Conservation (phyloP, 169 alveolate species). For the Plasmodium gonderi region DNA sequence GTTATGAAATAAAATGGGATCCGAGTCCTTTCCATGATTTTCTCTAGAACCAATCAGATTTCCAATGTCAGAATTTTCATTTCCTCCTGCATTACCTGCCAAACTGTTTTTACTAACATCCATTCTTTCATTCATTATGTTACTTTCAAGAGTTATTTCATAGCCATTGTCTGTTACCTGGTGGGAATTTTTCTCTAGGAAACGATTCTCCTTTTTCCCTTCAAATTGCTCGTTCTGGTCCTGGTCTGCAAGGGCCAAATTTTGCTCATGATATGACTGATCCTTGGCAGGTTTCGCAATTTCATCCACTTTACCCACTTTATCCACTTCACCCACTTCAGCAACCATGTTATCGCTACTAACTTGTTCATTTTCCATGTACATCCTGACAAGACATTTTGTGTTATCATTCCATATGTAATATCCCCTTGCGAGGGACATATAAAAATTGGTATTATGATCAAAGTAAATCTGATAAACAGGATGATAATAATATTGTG, state of each 20-base stretch:
- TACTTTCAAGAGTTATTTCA: neutral
- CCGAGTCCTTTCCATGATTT: neutral
- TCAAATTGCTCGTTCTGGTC: neutral
- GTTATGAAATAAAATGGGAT: neutral
- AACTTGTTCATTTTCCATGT: conserved; percentile 33
- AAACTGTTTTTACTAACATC: neutral
- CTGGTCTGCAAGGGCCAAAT: neutral
- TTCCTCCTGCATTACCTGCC: neutral
- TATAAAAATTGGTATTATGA: conserved; percentile 81
- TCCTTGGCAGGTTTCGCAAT: no score
- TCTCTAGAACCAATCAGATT: neutral
- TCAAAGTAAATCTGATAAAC: conserved; percentile 78
- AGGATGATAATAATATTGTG: conserved; percentile 64
- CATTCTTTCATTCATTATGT: neutral
- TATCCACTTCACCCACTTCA: neutral
- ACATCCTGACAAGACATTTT: conserved; percentile 57
- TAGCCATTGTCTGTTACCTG: neutral
- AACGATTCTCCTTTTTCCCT: neutral
- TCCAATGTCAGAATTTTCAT: neutral
- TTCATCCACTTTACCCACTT: neutral
- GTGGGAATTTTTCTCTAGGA: neutral
- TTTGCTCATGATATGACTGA: no score
- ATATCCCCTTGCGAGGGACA: conserved; percentile 80
- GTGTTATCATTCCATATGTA: conserved; percentile 78
- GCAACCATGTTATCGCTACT: neutral